Percentiles rank a stretch among this genome's conserved stretches.
phyloP scores from a whole-genome alignment of 2,329 filamentous ascomycete genomes.

The Diplodia sapinea region DNA sequence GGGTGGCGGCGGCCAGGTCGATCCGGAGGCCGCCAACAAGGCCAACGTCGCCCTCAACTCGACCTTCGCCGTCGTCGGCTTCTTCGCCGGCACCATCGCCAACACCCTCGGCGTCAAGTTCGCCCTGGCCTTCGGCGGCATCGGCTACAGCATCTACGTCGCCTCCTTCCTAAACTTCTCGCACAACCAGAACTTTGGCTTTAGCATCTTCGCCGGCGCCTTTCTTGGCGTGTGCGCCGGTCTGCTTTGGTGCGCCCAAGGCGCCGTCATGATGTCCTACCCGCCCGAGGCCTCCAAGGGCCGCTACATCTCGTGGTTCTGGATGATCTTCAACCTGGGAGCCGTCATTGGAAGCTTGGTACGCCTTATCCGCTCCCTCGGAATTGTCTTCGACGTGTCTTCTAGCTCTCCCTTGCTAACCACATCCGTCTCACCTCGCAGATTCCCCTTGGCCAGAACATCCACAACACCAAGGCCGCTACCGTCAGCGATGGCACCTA shows the following conservation, averaged over 20 bases:
- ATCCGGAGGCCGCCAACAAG: constrained; percentile 64
- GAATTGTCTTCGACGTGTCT: constrained; percentile 39
- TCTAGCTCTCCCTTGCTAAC: constrained; percentile 28
- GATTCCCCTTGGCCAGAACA: constrained; percentile 77
- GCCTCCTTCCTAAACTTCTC: constrained; percentile 73
- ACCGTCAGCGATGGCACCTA: constrained; percentile 80
- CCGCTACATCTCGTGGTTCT: constrained; percentile 87
- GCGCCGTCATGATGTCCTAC: constrained; percentile 89
- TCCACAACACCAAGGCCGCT: constrained; percentile 59
- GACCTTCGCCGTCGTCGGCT: constrained; percentile 70
- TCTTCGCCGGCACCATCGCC: constrained; percentile 73
- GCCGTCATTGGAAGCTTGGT: constrained; percentile 82
- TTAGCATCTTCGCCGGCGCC: constrained; percentile 77
- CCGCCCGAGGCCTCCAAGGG: constrained; percentile 82
- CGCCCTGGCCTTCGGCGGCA: constrained; percentile 72
- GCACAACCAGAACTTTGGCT: constrained; percentile 70
- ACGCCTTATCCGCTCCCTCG: constrained; percentile 42
- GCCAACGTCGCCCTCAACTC: constrained; percentile 75
- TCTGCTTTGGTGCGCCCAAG: constrained; percentile 81
- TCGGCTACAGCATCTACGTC: constrained; percentile 79
- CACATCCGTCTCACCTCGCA: constrained; percentile 37
- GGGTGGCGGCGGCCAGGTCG: constrained; percentile 57
- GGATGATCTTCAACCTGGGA: constrained; percentile 93
- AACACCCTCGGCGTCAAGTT: constrained; percentile 74
- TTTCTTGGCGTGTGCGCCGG: constrained; percentile 79